Conservation (phyloP, 331 rosid genomes). For the Quercus phellos region DNA sequence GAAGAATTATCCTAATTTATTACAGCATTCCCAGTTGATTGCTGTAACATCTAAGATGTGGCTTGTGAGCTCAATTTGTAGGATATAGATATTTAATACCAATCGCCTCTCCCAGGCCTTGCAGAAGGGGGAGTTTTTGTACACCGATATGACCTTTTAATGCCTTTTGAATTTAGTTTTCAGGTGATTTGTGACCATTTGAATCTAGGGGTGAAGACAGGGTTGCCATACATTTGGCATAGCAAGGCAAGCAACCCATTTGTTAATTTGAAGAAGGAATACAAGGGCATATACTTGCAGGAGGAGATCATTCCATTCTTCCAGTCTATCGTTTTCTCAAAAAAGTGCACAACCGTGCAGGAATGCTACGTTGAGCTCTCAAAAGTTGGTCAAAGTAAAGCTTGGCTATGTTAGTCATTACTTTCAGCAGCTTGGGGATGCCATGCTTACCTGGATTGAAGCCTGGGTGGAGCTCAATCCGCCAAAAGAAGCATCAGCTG, state of each 20-base stretch:
- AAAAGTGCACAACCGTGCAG: conserved; percentile 17
- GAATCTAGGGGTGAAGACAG: conserved; percentile 21
- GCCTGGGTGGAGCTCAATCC: conserved; percentile 25
- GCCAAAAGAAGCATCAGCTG: background rate
- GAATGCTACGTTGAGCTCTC: conserved; percentile 30
- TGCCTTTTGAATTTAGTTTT: background rate
- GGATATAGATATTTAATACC: background rate
- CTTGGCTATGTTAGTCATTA: conserved; percentile 25
- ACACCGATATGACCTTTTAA: background rate
- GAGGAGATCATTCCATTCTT: conserved; percentile 26
- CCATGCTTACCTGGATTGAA: conserved; percentile 17
- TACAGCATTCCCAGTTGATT: background rate
- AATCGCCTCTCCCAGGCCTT: background rate
- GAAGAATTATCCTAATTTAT: background rate
- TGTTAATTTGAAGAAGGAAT: conserved; percentile 26
- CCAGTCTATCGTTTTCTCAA: conserved; percentile 13
- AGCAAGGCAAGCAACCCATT: conserved; percentile 32
- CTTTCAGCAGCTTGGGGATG: conserved; percentile 22
- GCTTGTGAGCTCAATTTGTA: background rate
- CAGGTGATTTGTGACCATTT: conserved; percentile 28
- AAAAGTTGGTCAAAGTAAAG: conserved; percentile 13
- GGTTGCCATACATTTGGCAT: conserved; percentile 22
- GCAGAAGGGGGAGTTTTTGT: too few relatives aligned
- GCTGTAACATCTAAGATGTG: background rate
- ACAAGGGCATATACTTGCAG: conserved; percentile 21